Conservation (phyloP, 805 yeast species). For the Metschnikowia arizonensis region DNA sequence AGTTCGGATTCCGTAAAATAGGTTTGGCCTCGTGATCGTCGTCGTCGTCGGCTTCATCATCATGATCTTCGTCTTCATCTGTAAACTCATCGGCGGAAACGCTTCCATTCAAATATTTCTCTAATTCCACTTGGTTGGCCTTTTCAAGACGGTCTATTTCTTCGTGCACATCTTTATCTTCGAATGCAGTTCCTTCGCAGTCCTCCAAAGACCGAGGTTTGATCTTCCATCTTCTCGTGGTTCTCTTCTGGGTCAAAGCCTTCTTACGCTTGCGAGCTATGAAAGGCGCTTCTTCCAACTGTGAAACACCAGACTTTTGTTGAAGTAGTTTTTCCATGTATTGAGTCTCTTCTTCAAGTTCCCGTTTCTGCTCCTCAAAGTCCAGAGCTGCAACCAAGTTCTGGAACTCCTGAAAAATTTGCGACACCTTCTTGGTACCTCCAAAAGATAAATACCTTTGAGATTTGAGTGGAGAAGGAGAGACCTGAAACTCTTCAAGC, state of each 20-base stretch:
- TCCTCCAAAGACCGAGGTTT: slow-evolving; percentile 32
- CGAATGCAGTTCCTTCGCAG: slow-evolving; percentile 26
- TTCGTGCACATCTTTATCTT: slow-evolving; percentile 40
- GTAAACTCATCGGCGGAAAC: slow-evolving; percentile 5
- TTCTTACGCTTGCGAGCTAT: slow-evolving; percentile 20
- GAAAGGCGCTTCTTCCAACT: slow-evolving; percentile 1
- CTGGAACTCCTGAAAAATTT: slow-evolving; percentile 45
- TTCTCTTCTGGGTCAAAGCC: slow-evolving; percentile 47
- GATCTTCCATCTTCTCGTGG: slow-evolving; percentile 49
- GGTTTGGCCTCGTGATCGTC: slow-evolving; percentile 6
- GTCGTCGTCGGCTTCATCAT: slow-evolving; percentile 12
- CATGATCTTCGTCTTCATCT: slow-evolving; percentile 18
- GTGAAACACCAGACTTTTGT: not conserved
- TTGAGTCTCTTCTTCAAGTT: slow-evolving; percentile 15
- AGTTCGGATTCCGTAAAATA: slow-evolving; percentile 11
- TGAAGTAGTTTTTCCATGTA: slow-evolving; percentile 9
- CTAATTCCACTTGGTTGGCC: slow-evolving; percentile 22
- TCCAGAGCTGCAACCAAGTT: slow-evolving; percentile 27
- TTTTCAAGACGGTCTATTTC: slow-evolving; percentile 35
- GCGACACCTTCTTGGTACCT: slow-evolving; percentile 31
- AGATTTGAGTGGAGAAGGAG: slow-evolving; percentile 46
- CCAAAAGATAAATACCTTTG: slow-evolving; percentile 27
- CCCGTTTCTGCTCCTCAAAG: slow-evolving; percentile 15
- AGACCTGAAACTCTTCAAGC: slow-evolving; percentile 29
- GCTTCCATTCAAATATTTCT: slow-evolving; percentile 21